Percentiles rank a stretch among this genome's conserved stretches.
These are phyloP conservation scores for Carex pumila DNA, from an alignment of 176 grass and related monocot genomes.

Conservation along the genomic window DNA sequence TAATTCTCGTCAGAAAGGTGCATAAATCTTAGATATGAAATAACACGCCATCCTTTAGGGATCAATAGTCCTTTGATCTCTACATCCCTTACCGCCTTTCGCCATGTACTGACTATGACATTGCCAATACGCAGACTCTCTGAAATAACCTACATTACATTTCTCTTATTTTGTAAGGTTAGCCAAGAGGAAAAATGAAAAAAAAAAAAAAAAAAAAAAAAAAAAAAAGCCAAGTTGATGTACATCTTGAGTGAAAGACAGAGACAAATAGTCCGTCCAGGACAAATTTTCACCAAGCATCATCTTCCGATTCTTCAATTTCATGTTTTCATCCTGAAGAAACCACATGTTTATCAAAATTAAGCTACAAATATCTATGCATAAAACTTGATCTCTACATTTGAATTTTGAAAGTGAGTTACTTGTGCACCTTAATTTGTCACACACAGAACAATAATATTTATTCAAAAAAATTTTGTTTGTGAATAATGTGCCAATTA, in stretches of 20 bases:
- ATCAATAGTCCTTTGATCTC: constrained; percentile 89
- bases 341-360: not conserved
- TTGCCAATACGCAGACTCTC: constrained; percentile 81
- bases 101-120: constrained; percentile 85
- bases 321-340: constrained; percentile 80
- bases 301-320: constrained; percentile 46
- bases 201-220: not conserved
- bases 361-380: not conserved
- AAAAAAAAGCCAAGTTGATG: not conserved
- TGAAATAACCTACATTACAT: constrained; percentile 25
- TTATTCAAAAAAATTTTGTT: not conserved
- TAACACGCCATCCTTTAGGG: constrained; percentile 88
- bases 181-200: not conserved
- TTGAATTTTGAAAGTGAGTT: not conserved
- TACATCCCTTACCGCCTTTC: constrained; percentile 67
- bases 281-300: constrained; percentile 44
- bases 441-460: not conserved
- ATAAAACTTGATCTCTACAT: not conserved
- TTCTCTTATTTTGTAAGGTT: not conserved
- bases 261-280: constrained; percentile 87
- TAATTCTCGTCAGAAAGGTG: constrained; percentile 71
- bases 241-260: constrained; percentile 94
- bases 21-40: constrained; percentile 72
- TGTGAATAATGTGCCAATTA: not conserved
- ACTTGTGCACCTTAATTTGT: not conserved